These are phyloP conservation scores for Scheffersomyces segobiensis DNA, from an alignment of 1,139 yeast genomes.

Conservation along the genomic window DNA sequence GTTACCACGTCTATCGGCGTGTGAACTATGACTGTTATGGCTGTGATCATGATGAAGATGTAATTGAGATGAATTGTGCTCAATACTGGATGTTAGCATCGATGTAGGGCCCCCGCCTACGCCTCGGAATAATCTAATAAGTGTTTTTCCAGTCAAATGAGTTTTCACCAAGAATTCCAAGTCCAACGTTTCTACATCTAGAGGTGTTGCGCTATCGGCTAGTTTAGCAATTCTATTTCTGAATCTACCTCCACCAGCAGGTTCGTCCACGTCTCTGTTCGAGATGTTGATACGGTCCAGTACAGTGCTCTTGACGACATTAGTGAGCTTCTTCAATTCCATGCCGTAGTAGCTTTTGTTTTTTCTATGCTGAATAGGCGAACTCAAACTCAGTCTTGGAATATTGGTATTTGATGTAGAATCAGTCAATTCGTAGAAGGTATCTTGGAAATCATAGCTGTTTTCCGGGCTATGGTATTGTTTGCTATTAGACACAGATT, in stretches of 20 bases:
- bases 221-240: conserved; percentile 39
- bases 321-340: conserved; percentile 62
- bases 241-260: conserved; percentile 26
- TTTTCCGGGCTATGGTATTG: background rate
- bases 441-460: conserved; percentile 3
- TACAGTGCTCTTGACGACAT: conserved; percentile 71
- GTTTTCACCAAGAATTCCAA: conserved; percentile 35
- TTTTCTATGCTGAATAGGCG: conserved; percentile 19
- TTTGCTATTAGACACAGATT: conserved; percentile 8
- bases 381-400: conserved; percentile 2
- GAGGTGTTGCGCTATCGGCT: conserved; percentile 37
- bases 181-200: conserved; percentile 47
- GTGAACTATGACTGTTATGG: background rate
- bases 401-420: conserved; percentile 4
- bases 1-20: background rate
- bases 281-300: conserved; percentile 54
- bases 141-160: conserved; percentile 36
- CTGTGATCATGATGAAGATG: conserved; percentile 11
- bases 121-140: conserved; percentile 39
- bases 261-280: conserved; percentile 29
- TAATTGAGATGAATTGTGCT: conserved; percentile 7
- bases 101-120: background rate
- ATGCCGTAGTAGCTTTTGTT: conserved; percentile 37
- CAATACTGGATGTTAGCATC: background rate
- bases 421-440: conserved; percentile 2